phyloP scores from a whole-genome alignment of 768 basidiomycete species.

The Mycena kentingensis region DNA sequence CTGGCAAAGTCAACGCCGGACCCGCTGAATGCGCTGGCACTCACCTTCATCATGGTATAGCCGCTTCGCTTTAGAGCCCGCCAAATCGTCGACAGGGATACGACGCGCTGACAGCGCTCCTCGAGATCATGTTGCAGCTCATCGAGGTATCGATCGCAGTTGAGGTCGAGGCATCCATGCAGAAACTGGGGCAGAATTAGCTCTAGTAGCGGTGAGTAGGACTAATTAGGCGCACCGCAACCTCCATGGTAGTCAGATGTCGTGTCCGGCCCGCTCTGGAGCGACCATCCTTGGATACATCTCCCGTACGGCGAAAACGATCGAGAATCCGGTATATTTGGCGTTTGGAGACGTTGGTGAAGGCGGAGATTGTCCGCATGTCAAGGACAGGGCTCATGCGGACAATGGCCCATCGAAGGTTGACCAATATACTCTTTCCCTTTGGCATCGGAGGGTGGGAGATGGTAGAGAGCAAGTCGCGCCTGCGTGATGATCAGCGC shows the following conservation, averaged over 20 bases:
- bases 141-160: constrained; percentile 30
- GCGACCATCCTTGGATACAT: not conserved
- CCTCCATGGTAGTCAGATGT: not conserved
- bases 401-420: constrained; percentile 4
- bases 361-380: not conserved
- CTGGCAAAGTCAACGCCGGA: constrained; percentile 2
- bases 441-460: not conserved
- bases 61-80: constrained; percentile 19
- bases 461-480: too few species aligned
- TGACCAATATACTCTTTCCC: constrained; percentile 2
- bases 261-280: not conserved
- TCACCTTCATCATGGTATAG: constrained; percentile 25
- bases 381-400: not conserved
- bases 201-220: too few species aligned
- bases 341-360: not conserved
- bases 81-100: constrained; percentile 24
- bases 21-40: not conserved
- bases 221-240: too few species aligned
- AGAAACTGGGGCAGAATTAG: constrained; percentile 5
- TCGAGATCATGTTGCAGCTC: constrained; percentile 30
- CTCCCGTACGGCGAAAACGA: not conserved
- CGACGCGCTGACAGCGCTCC: constrained; percentile 21
- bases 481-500: too few species aligned
- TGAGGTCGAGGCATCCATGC: constrained; percentile 9
- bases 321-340: constrained; percentile 7